Percentiles rank a stretch among this genome's conserved stretches.
phyloP scores from a whole-genome alignment of 352 stramenopile genomes.

The Saprolegnia parasitica region DNA sequence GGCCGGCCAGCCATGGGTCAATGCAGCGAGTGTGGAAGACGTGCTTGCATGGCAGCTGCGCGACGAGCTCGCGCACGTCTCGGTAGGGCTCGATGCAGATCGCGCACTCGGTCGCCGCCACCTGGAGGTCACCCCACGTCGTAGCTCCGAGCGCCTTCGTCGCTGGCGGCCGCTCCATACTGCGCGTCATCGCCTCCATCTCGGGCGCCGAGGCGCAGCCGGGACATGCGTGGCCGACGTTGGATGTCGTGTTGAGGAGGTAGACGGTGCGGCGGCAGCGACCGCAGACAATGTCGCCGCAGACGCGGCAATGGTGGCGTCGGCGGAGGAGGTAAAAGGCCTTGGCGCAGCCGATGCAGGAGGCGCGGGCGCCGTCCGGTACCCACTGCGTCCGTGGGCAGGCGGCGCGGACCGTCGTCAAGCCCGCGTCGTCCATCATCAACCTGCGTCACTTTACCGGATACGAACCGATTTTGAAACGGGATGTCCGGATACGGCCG shows the following conservation, averaged over 20 bases:
- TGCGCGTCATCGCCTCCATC: not conserved
- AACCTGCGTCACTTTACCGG: not conserved
- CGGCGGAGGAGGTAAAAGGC: conserved; percentile 41
- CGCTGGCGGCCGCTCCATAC: not conserved
- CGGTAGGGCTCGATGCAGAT: not conserved
- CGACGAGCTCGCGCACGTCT: not conserved
- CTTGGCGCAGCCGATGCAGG: conserved; percentile 2
- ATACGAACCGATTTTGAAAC: not conserved
- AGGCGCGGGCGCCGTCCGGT: not conserved
- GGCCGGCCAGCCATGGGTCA: not conserved
- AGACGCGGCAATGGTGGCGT: conserved; percentile 75
- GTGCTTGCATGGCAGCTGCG: not conserved
- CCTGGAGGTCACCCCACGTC: not conserved
- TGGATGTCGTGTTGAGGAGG: not conserved
- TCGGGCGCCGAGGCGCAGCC: not conserved
- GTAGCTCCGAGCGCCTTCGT: not conserved
- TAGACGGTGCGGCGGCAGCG: conserved; percentile 37
- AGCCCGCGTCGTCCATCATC: not conserved
- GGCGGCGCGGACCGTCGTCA: not conserved
- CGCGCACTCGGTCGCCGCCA: not conserved
- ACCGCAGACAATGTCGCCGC: conserved; percentile 70
- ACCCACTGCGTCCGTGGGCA: conserved; percentile 1
- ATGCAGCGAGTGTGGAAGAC: not conserved
- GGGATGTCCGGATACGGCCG: not conserved
- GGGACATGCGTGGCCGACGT: not conserved